Evolutionary conservation across 331 rosid species (phyloP).

Genomic region (Malus hybrid): DNA sequence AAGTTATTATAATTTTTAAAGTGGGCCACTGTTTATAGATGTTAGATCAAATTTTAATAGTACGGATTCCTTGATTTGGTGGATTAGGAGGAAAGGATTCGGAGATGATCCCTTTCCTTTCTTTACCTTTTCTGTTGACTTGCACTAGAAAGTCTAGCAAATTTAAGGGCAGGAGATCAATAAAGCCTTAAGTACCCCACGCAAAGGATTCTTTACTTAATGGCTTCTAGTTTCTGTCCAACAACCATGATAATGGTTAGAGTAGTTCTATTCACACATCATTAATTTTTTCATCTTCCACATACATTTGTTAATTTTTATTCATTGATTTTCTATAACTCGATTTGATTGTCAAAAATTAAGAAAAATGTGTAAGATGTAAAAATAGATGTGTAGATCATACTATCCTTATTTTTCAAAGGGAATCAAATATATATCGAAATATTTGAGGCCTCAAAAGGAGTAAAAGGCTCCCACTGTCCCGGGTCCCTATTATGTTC

Average conservation of each 20-base stretch:
- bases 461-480: constrained; percentile 23
- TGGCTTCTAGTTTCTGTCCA: neutral
- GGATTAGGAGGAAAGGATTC: too few relatives aligned
- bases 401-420: neutral
- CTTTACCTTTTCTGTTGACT: constrained; percentile 28
- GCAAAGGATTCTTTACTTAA: constrained; percentile 1
- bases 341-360: fast-evolving
- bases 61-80: too few relatives aligned
- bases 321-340: too few relatives aligned
- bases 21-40: too few relatives aligned
- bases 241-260: neutral
- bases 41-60: too few relatives aligned
- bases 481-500: constrained; percentile 23
- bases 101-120: neutral
- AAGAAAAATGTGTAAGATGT: fast-evolving
- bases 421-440: neutral
- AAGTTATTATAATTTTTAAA: too few relatives aligned
- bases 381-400: neutral
- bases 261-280: neutral
- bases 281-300: too few relatives aligned
- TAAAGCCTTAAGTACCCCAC: neutral
- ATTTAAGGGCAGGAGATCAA: constrained; percentile 10
- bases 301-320: too few relatives aligned
- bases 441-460: constrained; percentile 25
- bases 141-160: constrained; percentile 27